Percentiles rank a stretch among this genome's conserved stretches.
Conservation (phyloP, 805 yeast species). For the Danielozyma ontarioensis region DNA sequence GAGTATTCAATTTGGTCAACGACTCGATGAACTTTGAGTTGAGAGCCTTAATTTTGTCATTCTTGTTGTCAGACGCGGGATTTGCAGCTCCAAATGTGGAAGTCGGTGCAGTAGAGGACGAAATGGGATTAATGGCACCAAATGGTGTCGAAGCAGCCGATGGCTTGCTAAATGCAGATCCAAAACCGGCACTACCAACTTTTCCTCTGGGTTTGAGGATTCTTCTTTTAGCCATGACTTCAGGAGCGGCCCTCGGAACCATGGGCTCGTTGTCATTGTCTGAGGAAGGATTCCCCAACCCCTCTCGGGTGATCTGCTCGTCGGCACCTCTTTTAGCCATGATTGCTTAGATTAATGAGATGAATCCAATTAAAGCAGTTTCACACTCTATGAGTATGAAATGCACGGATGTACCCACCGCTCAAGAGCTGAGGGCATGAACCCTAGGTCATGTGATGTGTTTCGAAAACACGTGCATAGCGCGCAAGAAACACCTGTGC, state of each 20-base stretch:
- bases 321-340: conserved; percentile 71
- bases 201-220: conserved; percentile 52
- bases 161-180: not conserved
- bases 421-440: too few relatives aligned
- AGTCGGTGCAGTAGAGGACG: not conserved
- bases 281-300: conserved; percentile 15
- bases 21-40: conserved; percentile 54
- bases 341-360: not conserved
- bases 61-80: conserved; percentile 23
- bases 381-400: too few relatives aligned
- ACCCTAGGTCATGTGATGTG: too few relatives aligned
- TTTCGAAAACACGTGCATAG: too few relatives aligned
- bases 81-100: too few relatives aligned
- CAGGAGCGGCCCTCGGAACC: conserved; percentile 49
- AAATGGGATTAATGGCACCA: not conserved
- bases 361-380: too few relatives aligned
- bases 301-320: conserved; percentile 58
- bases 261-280: conserved; percentile 33
- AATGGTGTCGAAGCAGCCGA: not conserved
- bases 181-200: conserved; percentile 1
- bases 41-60: conserved; percentile 56
- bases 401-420: too few relatives aligned
- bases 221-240: conserved; percentile 62
- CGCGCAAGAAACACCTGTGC: too few relatives aligned
- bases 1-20: conserved; percentile 34